phyloP scores from a whole-genome alignment of 192 early-diverging fungal genomes.

The Backusella tarrabulga region DNA sequence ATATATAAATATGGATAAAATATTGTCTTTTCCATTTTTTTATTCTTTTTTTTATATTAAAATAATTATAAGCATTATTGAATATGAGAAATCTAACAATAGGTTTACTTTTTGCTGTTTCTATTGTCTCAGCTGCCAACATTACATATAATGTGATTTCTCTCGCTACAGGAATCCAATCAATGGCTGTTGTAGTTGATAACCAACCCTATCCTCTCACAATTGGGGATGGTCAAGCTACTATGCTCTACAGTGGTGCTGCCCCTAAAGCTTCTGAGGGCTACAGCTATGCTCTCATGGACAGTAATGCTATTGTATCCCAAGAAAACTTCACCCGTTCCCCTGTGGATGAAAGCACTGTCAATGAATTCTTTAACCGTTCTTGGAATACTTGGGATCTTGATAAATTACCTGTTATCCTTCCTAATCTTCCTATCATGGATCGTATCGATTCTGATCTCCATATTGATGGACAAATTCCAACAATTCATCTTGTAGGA shows the following conservation, averaged over 20 bases:
- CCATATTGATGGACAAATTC: slow-evolving; percentile 15
- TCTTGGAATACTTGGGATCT: slow-evolving; percentile 3
- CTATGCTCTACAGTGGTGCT: background rate
- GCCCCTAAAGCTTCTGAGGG: background rate
- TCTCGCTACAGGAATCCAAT: background rate
- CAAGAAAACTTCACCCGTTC: slow-evolving; percentile 3
- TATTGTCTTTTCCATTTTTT: background rate
- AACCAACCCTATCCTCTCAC: background rate
- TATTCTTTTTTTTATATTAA: background rate
- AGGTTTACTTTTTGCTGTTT: background rate
- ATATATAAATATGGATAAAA: background rate
- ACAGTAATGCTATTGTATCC: background rate
- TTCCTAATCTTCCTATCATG: slow-evolving; percentile 6
- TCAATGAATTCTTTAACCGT: background rate
- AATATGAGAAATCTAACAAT: background rate
- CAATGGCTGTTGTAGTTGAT: background rate
- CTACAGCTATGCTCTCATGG: background rate
- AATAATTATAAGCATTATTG: background rate
- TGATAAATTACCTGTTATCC: background rate
- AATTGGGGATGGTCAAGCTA: background rate
- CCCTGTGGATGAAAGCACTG: background rate
- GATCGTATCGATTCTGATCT: background rate
- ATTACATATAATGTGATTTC: slow-evolving; percentile 2
- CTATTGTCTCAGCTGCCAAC: background rate
- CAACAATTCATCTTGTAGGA: slow-evolving; percentile 4